Base-by-base conservation (phyloP, 257 asterid species). In the Eustoma russellianum region DNA sequence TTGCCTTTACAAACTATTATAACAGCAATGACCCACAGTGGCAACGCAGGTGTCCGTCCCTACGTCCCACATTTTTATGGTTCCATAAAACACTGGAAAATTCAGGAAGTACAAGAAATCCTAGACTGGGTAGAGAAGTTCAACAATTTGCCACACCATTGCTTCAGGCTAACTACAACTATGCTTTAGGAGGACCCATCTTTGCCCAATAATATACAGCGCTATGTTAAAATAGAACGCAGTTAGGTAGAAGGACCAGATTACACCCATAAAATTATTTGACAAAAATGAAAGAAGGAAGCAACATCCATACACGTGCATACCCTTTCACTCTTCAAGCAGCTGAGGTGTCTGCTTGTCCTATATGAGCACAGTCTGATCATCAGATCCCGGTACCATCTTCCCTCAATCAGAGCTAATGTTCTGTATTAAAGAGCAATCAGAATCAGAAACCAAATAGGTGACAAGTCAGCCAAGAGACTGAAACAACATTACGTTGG, bases 11-110 rank as follows among this genome's bases (percentile, higher is more conserved):
- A n/a, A n/a, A n/a, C n/a, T n/a, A n/a, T n/a, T n/a, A n/a, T n/a
- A n/a, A n/a, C n/a, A n/a, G n/a, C n/a, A 82, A 57, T 88, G 95
- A 46, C 95, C 98, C 67, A 91, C 95, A 3, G 96, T 91, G 56
- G 97, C 98, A 62, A 91, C 98, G 77, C 98, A 91, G 57, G 98
- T 69, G 70, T 91, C 98, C 24, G 94, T 91, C 57, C 98, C 79
- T 47, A 91, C 98, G 71, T 91, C 98, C 98, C 98, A 91, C 98
- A 91, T 91, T 81, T 84, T 91, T 71, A 91, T 83, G 66, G 94
- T 84, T 50, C 98, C 98, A 70, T 91, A n/a, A n/a, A n/a, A n/a
- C n/a, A n/a, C n/a, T n/a, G 5, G 41, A 6, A 35, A 35, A 5
- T 35, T 35, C 41, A 35, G 41, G 8, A 35, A 35, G 8, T 35